phyloP scores from a whole-genome alignment of 768 basidiomycete species.

The Pulveroboletus sp. region DNA sequence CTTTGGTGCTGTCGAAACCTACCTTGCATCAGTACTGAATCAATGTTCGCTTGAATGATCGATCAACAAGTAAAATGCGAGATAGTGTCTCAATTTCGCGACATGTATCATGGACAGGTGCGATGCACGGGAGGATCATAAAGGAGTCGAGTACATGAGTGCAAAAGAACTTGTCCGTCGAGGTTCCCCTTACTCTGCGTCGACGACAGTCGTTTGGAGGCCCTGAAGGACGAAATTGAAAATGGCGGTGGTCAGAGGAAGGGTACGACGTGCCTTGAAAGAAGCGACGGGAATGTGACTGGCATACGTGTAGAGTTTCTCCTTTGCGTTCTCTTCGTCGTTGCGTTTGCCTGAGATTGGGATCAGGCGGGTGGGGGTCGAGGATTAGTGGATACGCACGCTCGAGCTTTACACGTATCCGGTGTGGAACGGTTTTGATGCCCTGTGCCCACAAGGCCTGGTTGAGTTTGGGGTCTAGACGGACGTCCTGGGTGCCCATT shows the following conservation, averaged over 20 bases:
- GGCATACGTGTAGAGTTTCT: conserved; percentile 94
- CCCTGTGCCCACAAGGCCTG: conserved; percentile 92
- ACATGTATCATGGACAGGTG: conserved; percentile 27
- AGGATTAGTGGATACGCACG: conserved; percentile 46
- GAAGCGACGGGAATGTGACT: conserved; percentile 69
- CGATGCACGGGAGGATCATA: conserved; percentile 25
- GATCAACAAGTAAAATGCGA: too few species aligned
- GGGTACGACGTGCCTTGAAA: conserved; percentile 68
- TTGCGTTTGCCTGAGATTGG: conserved; percentile 80
- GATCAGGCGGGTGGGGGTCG: neutral
- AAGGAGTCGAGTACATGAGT: conserved; percentile 15
- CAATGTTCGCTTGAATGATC: too few species aligned
- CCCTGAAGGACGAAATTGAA: too few species aligned
- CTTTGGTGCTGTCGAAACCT: too few species aligned
- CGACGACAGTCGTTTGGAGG: conserved; percentile 78
- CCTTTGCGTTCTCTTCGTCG: conserved; percentile 98
- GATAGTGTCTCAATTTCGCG: conserved; percentile 22
- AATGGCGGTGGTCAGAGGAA: too few species aligned
- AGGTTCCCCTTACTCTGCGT: conserved; percentile 58
- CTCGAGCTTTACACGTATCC: conserved; percentile 91
- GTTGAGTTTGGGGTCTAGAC: conserved; percentile 95
- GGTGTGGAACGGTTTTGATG: conserved; percentile 89
- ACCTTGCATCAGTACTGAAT: too few species aligned
- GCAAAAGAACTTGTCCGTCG: conserved; percentile 8
- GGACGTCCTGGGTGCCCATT: conserved; percentile 95